A percentile compares a stretch with the other conserved stretches of the same genome.
Evolutionary conservation across 2,329 filamentous ascomycete genomes (phyloP).

Genomic region (Colletotrichum godetiae): DNA sequence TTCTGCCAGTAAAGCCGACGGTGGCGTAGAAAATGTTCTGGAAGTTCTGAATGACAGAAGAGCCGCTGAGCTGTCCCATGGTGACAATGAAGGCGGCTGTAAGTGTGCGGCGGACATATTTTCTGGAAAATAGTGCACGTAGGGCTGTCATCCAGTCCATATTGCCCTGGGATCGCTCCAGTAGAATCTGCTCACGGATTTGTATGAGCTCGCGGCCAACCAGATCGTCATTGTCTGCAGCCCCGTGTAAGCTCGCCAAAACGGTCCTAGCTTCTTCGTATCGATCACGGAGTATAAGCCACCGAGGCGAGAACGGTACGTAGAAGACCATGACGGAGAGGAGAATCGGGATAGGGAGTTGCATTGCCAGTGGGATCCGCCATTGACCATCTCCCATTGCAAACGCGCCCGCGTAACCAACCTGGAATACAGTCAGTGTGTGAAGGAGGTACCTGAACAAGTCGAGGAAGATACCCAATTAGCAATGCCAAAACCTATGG

Average conservation of each 20-base stretch:
- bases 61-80: constrained; percentile 43
- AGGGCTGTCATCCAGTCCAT: not conserved
- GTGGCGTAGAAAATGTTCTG: constrained; percentile 51
- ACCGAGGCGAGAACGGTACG: constrained; percentile 43
- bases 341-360: constrained; percentile 41
- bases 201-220: not conserved
- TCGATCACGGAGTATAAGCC: constrained; percentile 37
- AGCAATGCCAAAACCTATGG: constrained; percentile 50
- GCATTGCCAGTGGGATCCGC: constrained; percentile 48
- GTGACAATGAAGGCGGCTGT: constrained; percentile 44
- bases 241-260: constrained; percentile 13
- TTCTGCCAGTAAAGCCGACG: constrained; percentile 59
- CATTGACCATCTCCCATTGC: constrained; percentile 44
- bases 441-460: not conserved
- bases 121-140: constrained; percentile 41
- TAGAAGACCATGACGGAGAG: constrained; percentile 38
- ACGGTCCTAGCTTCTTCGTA: constrained; percentile 41
- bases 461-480: constrained; percentile 46
- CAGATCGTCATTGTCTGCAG: not conserved
- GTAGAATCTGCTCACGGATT: not conserved
- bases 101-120: constrained; percentile 43
- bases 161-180: not conserved
- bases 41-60: constrained; percentile 45
- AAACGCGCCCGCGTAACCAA: constrained; percentile 49
- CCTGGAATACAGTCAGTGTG: not conserved